Conservation (phyloP, 129 eudicot species). For the Daucus carota region DNA sequence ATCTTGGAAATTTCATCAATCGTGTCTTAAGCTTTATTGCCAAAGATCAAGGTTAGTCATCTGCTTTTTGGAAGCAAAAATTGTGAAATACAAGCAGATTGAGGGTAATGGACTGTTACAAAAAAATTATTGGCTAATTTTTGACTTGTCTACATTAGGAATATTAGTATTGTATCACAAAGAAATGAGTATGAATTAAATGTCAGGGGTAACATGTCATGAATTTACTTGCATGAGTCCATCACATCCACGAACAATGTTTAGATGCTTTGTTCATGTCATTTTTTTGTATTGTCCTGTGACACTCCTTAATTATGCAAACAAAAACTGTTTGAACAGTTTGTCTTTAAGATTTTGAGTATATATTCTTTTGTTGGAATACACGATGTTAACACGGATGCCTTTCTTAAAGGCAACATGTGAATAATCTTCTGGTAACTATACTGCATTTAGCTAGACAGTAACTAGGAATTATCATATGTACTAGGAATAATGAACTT, state of each 20-base stretch:
- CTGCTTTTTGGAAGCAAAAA: neutral
- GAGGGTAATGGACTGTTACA: slow-evolving; percentile 1
- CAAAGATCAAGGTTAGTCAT: slow-evolving; percentile 68
- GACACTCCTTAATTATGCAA: neutral
- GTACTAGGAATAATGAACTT: too few relatives aligned
- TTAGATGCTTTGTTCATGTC: neutral
- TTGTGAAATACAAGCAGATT: neutral
- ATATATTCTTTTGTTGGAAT: neutral
- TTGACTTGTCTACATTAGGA: neutral
- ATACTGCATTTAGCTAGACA: neutral
- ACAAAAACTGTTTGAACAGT: neutral
- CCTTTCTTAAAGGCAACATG: neutral
- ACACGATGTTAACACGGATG: neutral
- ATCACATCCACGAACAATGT: neutral
- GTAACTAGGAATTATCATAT: neutral
- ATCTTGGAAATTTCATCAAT: slow-evolving; percentile 87
- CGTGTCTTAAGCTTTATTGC: slow-evolving; percentile 93
- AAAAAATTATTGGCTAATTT: neutral
- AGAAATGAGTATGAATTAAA: neutral
- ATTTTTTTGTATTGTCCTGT: neutral
- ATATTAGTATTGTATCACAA: neutral
- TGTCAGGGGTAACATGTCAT: neutral
- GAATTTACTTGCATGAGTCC: neutral
- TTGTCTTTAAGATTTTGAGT: neutral
- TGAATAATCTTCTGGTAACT: neutral